Conservation (phyloP, 2,329 filamentous ascomycete genomes). For the Aspergillus pseudoviridinutans region DNA sequence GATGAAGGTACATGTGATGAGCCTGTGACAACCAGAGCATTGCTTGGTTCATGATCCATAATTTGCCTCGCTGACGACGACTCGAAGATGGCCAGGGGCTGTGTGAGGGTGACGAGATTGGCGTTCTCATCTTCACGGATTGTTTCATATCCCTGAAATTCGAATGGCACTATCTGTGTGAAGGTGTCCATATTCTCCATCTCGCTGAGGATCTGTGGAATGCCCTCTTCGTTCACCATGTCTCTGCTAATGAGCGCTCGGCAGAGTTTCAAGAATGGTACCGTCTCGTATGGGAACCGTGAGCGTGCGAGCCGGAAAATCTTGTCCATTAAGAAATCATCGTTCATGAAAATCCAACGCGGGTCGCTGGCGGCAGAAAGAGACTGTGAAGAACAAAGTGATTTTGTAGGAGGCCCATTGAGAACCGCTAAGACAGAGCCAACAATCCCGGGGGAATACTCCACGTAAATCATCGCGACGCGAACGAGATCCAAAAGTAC, state of each 20-base stretch:
- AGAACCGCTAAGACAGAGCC: constrained; percentile 63
- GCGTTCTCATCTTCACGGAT: constrained; percentile 81
- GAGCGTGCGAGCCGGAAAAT: constrained; percentile 66
- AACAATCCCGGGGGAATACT: constrained; percentile 70
- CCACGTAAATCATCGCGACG: constrained; percentile 61
- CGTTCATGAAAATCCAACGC: constrained; percentile 53
- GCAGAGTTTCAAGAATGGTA: constrained; percentile 71
- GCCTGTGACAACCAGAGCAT: constrained; percentile 33
- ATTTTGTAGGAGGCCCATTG: constrained; percentile 35
- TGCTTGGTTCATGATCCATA: constrained; percentile 20
- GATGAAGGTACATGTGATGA: constrained; percentile 35
- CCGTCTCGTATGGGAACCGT: constrained; percentile 81
- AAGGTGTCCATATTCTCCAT: constrained; percentile 68
- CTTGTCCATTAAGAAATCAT: constrained; percentile 53
- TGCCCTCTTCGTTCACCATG: constrained; percentile 43
- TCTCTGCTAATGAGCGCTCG: constrained; percentile 56
- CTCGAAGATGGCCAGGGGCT: constrained; percentile 51
- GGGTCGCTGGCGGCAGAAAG: constrained; percentile 31
- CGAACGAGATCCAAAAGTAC: constrained; percentile 68
- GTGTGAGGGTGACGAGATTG: constrained; percentile 67
- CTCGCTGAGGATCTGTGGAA: constrained; percentile 56
- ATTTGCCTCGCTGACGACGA: constrained; percentile 22
- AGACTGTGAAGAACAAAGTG: constrained; percentile 14
- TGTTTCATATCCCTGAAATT: constrained; percentile 71
- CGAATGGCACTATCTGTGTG: constrained; percentile 69